Evolutionary conservation across 2,329 filamentous ascomycete species (phyloP), one percentile per base, ranked within the genome.

Genomic region (Stachybotrys elegans): DNA sequence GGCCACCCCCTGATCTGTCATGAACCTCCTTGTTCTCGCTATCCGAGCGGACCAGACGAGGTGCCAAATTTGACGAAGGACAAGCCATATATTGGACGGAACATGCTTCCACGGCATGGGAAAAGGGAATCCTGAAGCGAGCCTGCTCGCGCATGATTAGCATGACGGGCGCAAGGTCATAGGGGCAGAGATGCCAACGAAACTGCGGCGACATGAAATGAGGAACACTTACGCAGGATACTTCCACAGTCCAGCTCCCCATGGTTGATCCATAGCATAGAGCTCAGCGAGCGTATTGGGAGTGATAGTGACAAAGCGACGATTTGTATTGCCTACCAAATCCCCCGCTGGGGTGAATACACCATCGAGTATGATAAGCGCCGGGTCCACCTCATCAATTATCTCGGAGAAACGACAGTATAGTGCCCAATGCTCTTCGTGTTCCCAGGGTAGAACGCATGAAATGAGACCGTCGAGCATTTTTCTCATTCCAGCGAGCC

Each of bases 221-320:
- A n/a, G n/a, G n/a, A n/a, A n/a, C n/a, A n/a, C n/a, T 54, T 50
- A 69, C 67, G 58, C 56, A 0, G 68, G 68, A 40, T 65, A 68
- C 47, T 60, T 67, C 58, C 65, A 69, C 20, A 71, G 47, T 16
- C 63, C 54, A 5, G 54, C 60, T 3, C 53, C 54, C 43, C 62
- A 53, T 3, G 68, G 66, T 45, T 76, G 72, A 22, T 63, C 48
- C 21, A 59, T 57, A 13, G 52, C 27, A 45, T 70, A 52, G 50
- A 63, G 57, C 54, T 73, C 62, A 47, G 69, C 49, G 56, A 69
- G 42, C 34, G 68, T 61, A 31, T 72, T 75, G 5, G 72, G 72
- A 25, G 66, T 66, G 16, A 75, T 50, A 2, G 72, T 48, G 3
- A 47, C 67, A 60, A 49, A 69, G 48, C 14, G 61, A 29, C 57